Conservation (phyloP, 2,329 filamentous ascomycete genomes). For the Zarea fungicola region DNA sequence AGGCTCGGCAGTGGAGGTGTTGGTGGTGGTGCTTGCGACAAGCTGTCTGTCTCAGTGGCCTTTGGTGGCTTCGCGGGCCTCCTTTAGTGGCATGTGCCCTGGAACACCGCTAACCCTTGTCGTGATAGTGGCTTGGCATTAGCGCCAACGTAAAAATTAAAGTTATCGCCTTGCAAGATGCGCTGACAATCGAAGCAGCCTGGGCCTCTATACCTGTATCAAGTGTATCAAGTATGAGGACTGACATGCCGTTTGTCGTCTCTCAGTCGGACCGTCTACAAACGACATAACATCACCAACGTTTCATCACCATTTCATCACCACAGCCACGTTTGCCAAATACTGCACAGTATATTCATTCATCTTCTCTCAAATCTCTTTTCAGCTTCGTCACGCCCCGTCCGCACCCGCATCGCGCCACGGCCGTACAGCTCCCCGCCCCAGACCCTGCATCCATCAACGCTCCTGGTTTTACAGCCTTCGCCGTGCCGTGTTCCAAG, state of each 20-base stretch:
- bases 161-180: neutral
- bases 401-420: neutral
- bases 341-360: neutral
- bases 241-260: neutral
- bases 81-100: neutral
- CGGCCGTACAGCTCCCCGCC: neutral
- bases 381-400: neutral
- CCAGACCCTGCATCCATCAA: neutral
- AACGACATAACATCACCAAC: neutral
- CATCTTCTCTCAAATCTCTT: neutral
- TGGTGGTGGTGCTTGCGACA: no score
- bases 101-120: neutral
- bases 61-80: neutral
- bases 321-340: neutral
- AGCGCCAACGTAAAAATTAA: conserved; percentile 5
- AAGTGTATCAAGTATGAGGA: neutral
- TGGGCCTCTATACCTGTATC: no score
- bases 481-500: neutral
- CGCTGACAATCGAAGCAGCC: neutral
- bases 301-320: no score
- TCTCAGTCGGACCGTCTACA: no score
- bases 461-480: neutral
- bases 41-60: no score
- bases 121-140: conserved; percentile 3
- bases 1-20: no score